Evolutionary conservation across 495 filamentous ascomycete genomes (phyloP).

Genomic region (Talaromyces thailandensis): DNA sequence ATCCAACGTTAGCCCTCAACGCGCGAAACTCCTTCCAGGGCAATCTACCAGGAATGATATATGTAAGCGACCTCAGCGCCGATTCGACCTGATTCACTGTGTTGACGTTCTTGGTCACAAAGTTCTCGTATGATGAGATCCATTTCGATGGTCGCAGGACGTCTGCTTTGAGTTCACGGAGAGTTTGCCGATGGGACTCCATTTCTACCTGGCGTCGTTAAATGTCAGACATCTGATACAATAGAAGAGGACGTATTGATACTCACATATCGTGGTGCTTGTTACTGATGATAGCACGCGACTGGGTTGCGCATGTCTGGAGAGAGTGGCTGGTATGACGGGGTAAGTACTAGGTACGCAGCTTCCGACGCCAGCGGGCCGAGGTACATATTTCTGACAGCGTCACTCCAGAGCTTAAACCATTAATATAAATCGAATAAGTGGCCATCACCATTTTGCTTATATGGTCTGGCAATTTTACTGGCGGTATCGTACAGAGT

Average conservation of each 20-base stretch:
- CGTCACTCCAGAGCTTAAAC: too few relatives aligned
- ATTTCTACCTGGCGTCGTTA: conserved; percentile 11
- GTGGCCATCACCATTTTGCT: not conserved
- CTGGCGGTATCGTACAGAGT: not conserved
- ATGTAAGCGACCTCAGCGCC: conserved; percentile 80
- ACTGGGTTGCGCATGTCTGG: not conserved
- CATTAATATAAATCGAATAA: too few relatives aligned
- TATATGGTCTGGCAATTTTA: not conserved
- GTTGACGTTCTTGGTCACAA: conserved; percentile 88
- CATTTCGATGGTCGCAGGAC: conserved; percentile 59
- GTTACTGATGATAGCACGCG: not conserved
- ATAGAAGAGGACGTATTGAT: not conserved
- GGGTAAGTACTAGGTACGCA: not conserved
- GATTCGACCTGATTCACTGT: conserved; percentile 91
- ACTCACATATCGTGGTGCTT: not conserved
- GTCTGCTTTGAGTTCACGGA: conserved; percentile 20
- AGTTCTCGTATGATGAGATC: conserved; percentile 75
- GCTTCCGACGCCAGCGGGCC: not conserved
- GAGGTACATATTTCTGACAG: not conserved
- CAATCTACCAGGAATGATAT: conserved; percentile 76
- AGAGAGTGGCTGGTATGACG: conserved; percentile 2
- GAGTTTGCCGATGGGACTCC: conserved; percentile 23
- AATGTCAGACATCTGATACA: not conserved
- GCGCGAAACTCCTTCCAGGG: not conserved
- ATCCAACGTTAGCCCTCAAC: not conserved